phyloP scores from a whole-genome alignment of 352 stramenopile species.

The Pythium folliculosum region DNA sequence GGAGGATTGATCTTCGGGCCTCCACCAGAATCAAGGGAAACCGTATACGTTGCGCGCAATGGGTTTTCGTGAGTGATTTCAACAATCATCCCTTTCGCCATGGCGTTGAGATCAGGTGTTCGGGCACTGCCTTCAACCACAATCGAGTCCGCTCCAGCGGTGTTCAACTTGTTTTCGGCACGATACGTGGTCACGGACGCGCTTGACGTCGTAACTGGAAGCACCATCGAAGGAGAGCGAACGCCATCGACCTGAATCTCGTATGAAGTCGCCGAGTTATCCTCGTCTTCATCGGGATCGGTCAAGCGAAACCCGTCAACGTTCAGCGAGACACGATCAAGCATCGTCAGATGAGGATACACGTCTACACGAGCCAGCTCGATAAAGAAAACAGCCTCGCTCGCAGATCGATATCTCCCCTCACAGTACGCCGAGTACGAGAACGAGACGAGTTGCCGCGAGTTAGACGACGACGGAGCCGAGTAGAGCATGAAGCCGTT shows the following conservation, averaged over 20 bases:
- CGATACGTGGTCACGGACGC: conserved; percentile 19
- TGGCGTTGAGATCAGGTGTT: conserved; percentile 18
- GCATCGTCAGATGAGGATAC: conserved; percentile 23
- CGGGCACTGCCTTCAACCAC: conserved; percentile 25
- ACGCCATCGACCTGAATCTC: conserved; percentile 19
- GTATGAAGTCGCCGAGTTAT: conserved; percentile 20
- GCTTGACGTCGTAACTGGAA: conserved; percentile 17
- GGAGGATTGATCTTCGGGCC: neutral
- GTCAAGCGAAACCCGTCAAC: conserved; percentile 26
- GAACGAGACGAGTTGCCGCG: conserved; percentile 14
- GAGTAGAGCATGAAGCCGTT: conserved; percentile 15
- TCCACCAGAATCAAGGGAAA: conserved; percentile 14
- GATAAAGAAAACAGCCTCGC: conserved; percentile 9
- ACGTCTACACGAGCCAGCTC: conserved; percentile 14
- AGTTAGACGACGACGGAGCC: conserved; percentile 4
- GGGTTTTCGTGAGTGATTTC: conserved; percentile 21
- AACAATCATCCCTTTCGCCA: conserved; percentile 15
- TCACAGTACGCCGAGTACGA: conserved; percentile 11
- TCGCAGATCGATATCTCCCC: neutral
- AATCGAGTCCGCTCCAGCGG: conserved; percentile 6
- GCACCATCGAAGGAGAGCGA: conserved; percentile 17
- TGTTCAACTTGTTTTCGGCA: neutral
- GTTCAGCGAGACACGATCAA: conserved; percentile 11
- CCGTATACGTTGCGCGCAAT: conserved; percentile 13
- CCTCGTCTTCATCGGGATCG: conserved; percentile 29